Base-by-base conservation (phyloP, 768 basidiomycete species). In the Mycena vitilis region DNA sequence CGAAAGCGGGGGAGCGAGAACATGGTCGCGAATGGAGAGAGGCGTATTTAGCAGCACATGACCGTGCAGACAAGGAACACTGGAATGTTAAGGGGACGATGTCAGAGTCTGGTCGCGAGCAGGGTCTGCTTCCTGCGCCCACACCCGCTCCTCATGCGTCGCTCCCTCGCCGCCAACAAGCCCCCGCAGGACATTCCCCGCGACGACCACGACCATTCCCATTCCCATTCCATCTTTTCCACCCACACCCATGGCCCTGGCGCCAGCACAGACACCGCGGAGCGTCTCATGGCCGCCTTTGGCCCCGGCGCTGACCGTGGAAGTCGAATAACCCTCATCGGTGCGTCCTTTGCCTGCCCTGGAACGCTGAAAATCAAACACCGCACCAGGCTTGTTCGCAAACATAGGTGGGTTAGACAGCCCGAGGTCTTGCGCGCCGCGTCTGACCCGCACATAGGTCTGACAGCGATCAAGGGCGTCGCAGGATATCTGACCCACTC, bases 401-500 rank as follows among this genome's bases (percentile, higher is more conserved):
- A 99, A 99, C 74, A 83, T 99, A 40, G 88, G n/a, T n/a, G n/a
- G n/a, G 84, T 13, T 16, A 54, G 53, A n/a, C 80, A 8, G 18
- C 23, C 37, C 49, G 23, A 48, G 30, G 10, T 18, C 34, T 49
- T 8, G 53, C 15, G 4, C 1, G 25, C 18, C 1, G 38, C 13
- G 97, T 0, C 83, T 98, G 45, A 84, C 88, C 18, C 60, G 84
- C 91, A 60, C 74, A 82, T 98, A 45, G 88, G 84, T 8, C 81
- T 99, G 70, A 98, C 96, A 0, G 83, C 82, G 18, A 84, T 90
- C 37, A 99, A 99, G 78, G 97, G 95, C 45, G 74, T 86, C 13
- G 96, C 97, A 45, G 98, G 96, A 23, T 92, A 92, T 88, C 90
- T 87, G 75, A 87, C 94, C 86, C 95, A 98, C 74, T 95, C 94